Base-by-base conservation (phyloP, 192 early-diverging fungal genomes). In the Coemansia sp. region DNA sequence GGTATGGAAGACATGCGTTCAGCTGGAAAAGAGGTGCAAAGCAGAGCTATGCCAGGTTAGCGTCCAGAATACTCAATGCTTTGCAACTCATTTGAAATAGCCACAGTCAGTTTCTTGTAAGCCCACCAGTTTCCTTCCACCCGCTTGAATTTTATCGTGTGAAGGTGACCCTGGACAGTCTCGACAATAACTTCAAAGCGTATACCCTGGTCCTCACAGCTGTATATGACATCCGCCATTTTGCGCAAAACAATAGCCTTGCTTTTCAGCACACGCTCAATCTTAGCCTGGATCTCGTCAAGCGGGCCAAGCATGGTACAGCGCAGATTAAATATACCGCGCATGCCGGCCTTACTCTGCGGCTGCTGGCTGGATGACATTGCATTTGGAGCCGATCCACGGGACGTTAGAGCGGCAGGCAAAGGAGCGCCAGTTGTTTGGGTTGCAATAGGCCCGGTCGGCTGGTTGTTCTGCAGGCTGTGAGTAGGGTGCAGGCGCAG, bases 301-400 rank as follows among this genome's bases (percentile, higher is more conserved):
- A 78, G 63, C 22, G 76, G 67, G 4, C 76, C 76, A n/a, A 73
- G 60, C 76, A 73, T 69, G 1, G 76, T 78, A 37, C 62, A 78
- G 2, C 70, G 60, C 17, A 78, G 52, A 49, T 72, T 78, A 41
- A 78, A 72, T 21, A 78, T 69, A 8, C 70, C 76, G 0, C 70
- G 62, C 39, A 72, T 51, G 9, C 63, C 56, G 8, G 54, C 17
- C 59, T 69, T 70, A 2, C 19, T 12, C 48, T 53, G 64, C 47
- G 66, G 51, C 27, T 53, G 65, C 8, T 57, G 45, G 23, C 19
- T 37, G 22, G 50, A 52, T 38, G 63, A 64, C 5, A 59, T 43
- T 21, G 58, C 64, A 14, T 50, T 69, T 19, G 70, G 64, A 4
- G 66, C 65, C 21, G 66, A 72, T 15, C 63, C 69, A 11, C 66